Base-by-base conservation (phyloP, 2,329 filamentous ascomycete genomes). In the Alternaria incomplexa region DNA sequence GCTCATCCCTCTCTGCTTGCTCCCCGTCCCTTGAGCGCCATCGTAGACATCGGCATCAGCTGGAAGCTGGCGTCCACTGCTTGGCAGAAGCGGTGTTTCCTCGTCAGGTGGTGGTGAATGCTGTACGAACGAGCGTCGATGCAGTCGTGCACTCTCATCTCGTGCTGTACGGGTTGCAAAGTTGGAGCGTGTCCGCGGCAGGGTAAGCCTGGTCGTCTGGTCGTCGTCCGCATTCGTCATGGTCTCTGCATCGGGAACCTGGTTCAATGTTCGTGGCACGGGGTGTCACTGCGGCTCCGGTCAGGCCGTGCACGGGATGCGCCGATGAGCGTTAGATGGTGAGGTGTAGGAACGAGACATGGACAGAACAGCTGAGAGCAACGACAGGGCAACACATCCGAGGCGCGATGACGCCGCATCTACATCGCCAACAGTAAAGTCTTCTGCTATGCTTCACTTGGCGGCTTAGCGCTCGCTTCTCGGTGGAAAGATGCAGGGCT, bases 131-230 rank as follows among this genome's bases (percentile, higher is more conserved):
- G 78, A 79, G 40, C 81, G 79, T 50, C 83, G 77, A 56, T 80
- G 78, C 58, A 85, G 72, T 61, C 83, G 81, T 58, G 80, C 79
- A 45, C 78, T 77, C 56, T 81, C 79, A 68, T 85, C 84, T 53
- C 74, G 77, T 22, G 84, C 83, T 22, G 82, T 80, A 17, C 80
- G 77, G 20, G 82, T 74, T 52, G 81, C 78, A 68, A 85, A 85
- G 65, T 80, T 84, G 28, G 83, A 80, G 40, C 70, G 74, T 7
- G 72, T 70, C 60, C 78, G 71, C 46, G 73, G 69, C 50, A 74
- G 73, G 68, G 76, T 70, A 40, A 67, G 76, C 67, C 73, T 71
- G 46, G 67, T 67, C 52, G 75, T 56, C 25, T 65, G 66, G 22
- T 62, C 66, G 56, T 64, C 23, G 26, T 68, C 70, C 47, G 68